Conservation (phyloP, 257 asterid genomes). For the Solanum tacnaense region DNA sequence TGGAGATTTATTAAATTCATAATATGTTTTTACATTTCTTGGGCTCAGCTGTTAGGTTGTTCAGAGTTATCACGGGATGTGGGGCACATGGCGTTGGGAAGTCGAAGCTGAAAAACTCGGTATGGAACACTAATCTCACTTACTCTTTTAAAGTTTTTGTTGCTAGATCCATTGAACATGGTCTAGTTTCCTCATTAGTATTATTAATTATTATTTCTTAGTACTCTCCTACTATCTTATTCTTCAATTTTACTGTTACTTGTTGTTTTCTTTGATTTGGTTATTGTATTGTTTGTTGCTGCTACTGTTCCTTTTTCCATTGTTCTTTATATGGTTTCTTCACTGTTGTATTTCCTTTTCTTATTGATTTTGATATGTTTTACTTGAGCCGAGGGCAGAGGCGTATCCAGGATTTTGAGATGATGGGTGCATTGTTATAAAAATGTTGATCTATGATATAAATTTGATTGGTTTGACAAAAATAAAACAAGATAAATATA, state of each 20-base stretch:
- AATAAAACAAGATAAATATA: no score
- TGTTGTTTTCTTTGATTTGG: not conserved
- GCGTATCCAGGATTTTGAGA: no score
- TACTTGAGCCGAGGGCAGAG: not conserved
- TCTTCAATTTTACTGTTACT: not conserved
- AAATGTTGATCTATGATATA: no score
- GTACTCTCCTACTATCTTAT: not conserved
- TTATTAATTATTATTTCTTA: not conserved
- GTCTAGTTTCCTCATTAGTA: not conserved
- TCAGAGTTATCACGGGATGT: slow-evolving; percentile 90
- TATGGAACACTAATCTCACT: slow-evolving; percentile 14
- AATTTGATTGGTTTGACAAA: no score
- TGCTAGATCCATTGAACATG: not conserved
- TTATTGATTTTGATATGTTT: not conserved
- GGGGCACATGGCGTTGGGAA: slow-evolving; percentile 91
- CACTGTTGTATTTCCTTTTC: not conserved
- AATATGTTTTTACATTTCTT: not conserved
- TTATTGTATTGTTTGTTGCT: not conserved
- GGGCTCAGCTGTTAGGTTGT: slow-evolving; percentile 61
- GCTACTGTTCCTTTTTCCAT: not conserved
- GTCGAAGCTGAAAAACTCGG: slow-evolving; percentile 78
- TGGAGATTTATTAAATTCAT: not conserved
- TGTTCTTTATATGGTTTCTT: not conserved
- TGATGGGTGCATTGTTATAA: no score
- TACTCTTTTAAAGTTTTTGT: not conserved